A percentile compares a stretch with the other conserved stretches of the same genome.
Conservation (phyloP, 768 basidiomycete species). For the Coprinopsis sp. region DNA sequence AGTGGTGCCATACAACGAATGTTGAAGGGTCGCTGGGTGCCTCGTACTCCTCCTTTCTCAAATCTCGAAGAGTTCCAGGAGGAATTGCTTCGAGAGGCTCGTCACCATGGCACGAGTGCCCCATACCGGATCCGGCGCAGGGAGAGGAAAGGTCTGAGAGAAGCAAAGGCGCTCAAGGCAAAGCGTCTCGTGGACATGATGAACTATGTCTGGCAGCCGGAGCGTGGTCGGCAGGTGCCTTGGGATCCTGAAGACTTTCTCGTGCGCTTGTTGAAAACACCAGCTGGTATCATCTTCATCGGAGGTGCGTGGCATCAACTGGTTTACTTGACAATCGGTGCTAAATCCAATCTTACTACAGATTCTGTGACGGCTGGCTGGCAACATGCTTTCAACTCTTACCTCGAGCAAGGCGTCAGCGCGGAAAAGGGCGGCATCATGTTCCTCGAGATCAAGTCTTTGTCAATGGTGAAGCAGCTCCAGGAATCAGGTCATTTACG, state of each 20-base stretch:
- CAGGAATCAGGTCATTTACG: not conserved
- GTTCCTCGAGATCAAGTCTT: not conserved
- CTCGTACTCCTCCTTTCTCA: too few species aligned
- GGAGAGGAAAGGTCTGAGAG: too few species aligned
- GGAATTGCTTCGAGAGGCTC: too few species aligned
- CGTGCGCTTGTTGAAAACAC: conserved; percentile 13
- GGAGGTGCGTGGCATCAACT: conserved; percentile 9
- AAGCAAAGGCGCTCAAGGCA: too few species aligned
- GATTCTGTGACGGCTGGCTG: not conserved
- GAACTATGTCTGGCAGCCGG: conserved; percentile 18
- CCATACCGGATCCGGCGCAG: too few species aligned
- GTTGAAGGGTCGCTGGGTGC: too few species aligned
- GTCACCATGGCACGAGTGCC: too few species aligned
- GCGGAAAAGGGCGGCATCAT: conserved; percentile 8
- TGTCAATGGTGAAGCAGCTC: not conserved
- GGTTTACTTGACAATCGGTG: not conserved
- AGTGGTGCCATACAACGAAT: too few species aligned
- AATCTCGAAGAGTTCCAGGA: too few species aligned
- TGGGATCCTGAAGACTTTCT: conserved; percentile 15
- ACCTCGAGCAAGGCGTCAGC: conserved; percentile 9
- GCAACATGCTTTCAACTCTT: conserved; percentile 8
- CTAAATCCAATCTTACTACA: conserved; percentile 9
- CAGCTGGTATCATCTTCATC: conserved; percentile 16
- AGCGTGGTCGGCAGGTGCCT: conserved; percentile 6
- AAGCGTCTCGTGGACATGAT: conserved; percentile 13